Evolutionary conservation across 768 basidiomycete species (phyloP).

Genomic region (Artomyces pyxidatus): DNA sequence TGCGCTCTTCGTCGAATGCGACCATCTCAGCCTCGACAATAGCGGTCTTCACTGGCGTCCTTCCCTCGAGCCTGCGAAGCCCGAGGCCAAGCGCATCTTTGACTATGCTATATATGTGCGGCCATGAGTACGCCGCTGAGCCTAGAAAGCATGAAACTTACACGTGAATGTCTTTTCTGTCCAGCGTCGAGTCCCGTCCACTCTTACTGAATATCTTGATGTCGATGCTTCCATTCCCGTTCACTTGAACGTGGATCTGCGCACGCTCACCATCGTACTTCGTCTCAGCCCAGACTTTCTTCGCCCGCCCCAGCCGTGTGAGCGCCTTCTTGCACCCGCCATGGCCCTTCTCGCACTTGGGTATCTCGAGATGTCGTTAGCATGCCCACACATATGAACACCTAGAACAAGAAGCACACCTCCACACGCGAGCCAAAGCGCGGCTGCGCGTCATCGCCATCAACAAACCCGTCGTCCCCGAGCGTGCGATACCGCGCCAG

Average conservation of each 20-base stretch:
- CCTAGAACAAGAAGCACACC: slow-evolving; percentile 27
- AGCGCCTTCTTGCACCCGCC: slow-evolving; percentile 52
- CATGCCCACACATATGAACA: slow-evolving; percentile 2
- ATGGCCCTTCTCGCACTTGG: slow-evolving; percentile 74
- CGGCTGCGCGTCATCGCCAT: slow-evolving; percentile 32
- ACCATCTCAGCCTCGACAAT: slow-evolving; percentile 88
- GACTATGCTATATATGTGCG: slow-evolving; percentile 38
- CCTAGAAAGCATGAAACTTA: slow-evolving; percentile 15
- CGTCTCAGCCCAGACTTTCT: slow-evolving; percentile 74
- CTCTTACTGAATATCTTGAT: slow-evolving; percentile 89
- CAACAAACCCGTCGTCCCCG: slow-evolving; percentile 25
- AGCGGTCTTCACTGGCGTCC: slow-evolving; percentile 24
- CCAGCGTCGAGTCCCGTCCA: slow-evolving; percentile 70
- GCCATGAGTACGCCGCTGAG: neutral
- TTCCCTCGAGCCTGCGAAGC: too few relatives aligned
- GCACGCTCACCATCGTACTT: slow-evolving; percentile 96
- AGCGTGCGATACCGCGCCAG: slow-evolving; percentile 43
- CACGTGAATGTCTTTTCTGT: slow-evolving; percentile 60
- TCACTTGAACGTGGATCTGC: slow-evolving; percentile 74
- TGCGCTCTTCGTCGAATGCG: slow-evolving; percentile 52
- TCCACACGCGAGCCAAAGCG: slow-evolving; percentile 54
- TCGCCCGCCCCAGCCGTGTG: slow-evolving; percentile 30
- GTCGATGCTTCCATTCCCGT: slow-evolving; percentile 27
- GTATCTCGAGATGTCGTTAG: slow-evolving; percentile 40
- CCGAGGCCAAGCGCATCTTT: slow-evolving; percentile 49